A percentile compares a stretch with the other conserved stretches of the same genome.
These are phyloP conservation scores for Termitomyces sp. DNA, from an alignment of 768 basidiomycete genomes.

Conservation along the genomic window DNA sequence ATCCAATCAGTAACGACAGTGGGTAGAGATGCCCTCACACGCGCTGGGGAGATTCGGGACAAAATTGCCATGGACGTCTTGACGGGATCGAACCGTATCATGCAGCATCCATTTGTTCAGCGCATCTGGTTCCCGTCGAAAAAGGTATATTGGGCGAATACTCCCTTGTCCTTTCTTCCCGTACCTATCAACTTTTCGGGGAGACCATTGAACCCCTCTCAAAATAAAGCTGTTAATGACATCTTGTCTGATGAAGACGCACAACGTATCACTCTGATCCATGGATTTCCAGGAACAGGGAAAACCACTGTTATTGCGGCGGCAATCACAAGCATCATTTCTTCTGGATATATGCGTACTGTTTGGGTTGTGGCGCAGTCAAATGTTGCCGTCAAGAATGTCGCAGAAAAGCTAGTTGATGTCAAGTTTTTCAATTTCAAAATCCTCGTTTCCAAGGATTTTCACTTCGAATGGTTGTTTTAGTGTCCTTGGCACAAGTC, in stretches of 20 bases:
- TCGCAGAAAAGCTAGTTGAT: conserved; percentile 61
- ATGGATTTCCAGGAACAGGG: conserved; percentile 59
- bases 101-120: conserved; percentile 26
- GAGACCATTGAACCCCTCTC: conserved; percentile 29
- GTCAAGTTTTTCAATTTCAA: conserved; percentile 45
- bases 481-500: not conserved
- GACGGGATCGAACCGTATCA: conserved; percentile 20
- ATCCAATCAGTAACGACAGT: conserved; percentile 33
- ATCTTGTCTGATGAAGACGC: conserved; percentile 27
- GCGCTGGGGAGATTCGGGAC: conserved; percentile 31
- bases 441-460: conserved; percentile 59
- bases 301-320: conserved; percentile 61
- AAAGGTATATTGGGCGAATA: conserved; percentile 8
- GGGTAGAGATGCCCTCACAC: conserved; percentile 43
- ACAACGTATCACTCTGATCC: conserved; percentile 27
- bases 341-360: conserved; percentile 19
- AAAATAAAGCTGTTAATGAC: conserved; percentile 24
- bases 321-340: conserved; percentile 30
- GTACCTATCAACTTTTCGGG: conserved; percentile 14
- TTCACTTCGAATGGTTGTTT: conserved; percentile 54
- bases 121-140: conserved; percentile 26
- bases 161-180: not conserved
- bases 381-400: conserved; percentile 78
- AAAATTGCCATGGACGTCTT: conserved; percentile 23
- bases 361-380: conserved; percentile 71